phyloP scores from a whole-genome alignment of 2,329 filamentous ascomycete genomes.

The Colletotrichum liaoningense region DNA sequence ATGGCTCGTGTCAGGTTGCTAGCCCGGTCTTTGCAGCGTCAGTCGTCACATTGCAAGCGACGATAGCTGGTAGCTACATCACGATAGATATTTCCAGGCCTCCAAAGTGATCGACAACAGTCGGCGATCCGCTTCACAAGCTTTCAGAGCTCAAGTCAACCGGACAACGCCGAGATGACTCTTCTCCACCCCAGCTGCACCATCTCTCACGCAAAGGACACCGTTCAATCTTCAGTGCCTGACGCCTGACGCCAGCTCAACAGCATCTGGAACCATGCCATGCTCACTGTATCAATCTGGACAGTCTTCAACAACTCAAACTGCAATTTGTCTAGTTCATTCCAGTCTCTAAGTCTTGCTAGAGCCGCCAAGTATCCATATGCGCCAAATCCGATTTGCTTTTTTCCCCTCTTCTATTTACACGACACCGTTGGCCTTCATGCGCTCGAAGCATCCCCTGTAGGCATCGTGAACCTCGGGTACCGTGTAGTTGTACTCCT shows the following conservation, averaged over 20 bases:
- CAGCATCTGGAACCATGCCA: conserved; percentile 1
- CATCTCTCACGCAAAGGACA: background rate
- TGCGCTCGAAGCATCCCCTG: conserved; percentile 70
- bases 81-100: background rate
- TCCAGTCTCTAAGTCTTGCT: background rate
- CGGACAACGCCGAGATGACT: conserved; percentile 12
- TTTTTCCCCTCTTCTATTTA: conserved; percentile 43
- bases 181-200: background rate
- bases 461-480: conserved; percentile 74
- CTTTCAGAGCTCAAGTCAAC: background rate
- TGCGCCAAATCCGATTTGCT: conserved; percentile 5
- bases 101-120: background rate
- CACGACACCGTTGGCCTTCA: conserved; percentile 66
- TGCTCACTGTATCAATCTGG: background rate
- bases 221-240: background rate
- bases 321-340: background rate
- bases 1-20: background rate
- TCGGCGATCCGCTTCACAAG: background rate
- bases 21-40: background rate
- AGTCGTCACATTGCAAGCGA: background rate
- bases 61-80: background rate
- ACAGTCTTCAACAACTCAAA: background rate
- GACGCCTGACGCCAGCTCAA: background rate
- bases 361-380: background rate
- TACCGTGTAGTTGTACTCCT: conserved; percentile 67